Evolutionary conservation across 805 yeast genomes (phyloP).

Genomic region (Saccharomycopsis sp.): DNA sequence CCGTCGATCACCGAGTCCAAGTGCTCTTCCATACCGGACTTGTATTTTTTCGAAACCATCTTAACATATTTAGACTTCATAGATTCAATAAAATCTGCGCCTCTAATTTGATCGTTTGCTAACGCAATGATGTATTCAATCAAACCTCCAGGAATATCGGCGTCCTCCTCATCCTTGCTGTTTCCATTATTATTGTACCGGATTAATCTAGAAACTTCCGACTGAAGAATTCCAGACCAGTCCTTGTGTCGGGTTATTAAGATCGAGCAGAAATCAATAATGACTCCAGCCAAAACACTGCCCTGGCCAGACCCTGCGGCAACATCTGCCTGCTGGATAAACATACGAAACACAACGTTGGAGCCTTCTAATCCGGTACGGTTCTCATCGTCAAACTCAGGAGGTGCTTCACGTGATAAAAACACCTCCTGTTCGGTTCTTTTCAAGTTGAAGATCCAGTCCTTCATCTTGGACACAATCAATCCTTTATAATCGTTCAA

Average conservation of each 20-base stretch:
- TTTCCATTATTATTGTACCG: slow-evolving; percentile 27
- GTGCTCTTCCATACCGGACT: slow-evolving; percentile 48
- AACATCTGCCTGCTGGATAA: slow-evolving; percentile 83
- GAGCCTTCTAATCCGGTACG: slow-evolving; percentile 68
- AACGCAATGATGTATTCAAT: slow-evolving; percentile 76
- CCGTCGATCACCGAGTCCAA: slow-evolving; percentile 69
- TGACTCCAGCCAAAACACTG: slow-evolving; percentile 69
- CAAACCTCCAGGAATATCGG: slow-evolving; percentile 62
- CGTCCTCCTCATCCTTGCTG: slow-evolving; percentile 30
- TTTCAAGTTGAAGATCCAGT: slow-evolving; percentile 74
- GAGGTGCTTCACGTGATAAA: slow-evolving; percentile 59
- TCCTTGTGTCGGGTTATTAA: slow-evolving; percentile 54
- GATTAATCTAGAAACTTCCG: slow-evolving; percentile 40
- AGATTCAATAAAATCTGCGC: slow-evolving; percentile 64
- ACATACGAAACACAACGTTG: slow-evolving; percentile 70
- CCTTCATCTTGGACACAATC: slow-evolving; percentile 65
- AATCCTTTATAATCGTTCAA: slow-evolving; percentile 73
- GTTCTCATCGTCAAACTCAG: slow-evolving; percentile 63
- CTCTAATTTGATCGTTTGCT: slow-evolving; percentile 76
- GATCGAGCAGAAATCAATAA: slow-evolving; percentile 59
- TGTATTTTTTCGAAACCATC: slow-evolving; percentile 60
- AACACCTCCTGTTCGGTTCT: slow-evolving; percentile 63
- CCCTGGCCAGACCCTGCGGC: slow-evolving; percentile 83
- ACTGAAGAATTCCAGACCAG: slow-evolving; percentile 52
- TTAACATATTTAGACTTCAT: slow-evolving; percentile 58